Base-by-base conservation (phyloP, 2,329 filamentous ascomycete genomes). In the Pseudopithomyces chartarum region DNA sequence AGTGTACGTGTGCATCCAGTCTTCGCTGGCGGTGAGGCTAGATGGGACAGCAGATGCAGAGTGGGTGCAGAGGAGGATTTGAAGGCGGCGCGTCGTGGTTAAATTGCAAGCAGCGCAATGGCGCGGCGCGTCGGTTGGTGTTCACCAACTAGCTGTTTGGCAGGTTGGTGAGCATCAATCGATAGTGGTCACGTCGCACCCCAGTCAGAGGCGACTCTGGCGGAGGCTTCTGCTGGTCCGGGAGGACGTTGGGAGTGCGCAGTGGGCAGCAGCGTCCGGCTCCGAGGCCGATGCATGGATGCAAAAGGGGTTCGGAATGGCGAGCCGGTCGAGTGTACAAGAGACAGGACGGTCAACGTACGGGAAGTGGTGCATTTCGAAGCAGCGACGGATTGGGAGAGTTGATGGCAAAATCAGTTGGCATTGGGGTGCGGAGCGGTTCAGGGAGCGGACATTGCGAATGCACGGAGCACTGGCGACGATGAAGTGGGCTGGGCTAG, bases 91-190 rank as follows among this genome's bases (percentile, higher is more conserved):
- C 20, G 33, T 8, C 33, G 34, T n/a, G n/a, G 48, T 54, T 54
- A 47, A 53, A 57, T 56, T 46, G 45, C 42, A 38, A 38, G 47
- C 15, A 51, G 26, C 19, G 36, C 26, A n/a, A 7, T 49, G 42
- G 55, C 50, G 20, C 38, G 64, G 60, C 60, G 66, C 61, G 47
- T 53, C 6, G 34, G 39, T 55, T 56, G 56, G 38, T 54, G 51
- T 38, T 22, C 38, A 46, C 51, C 57, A n/a, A n/a, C 55, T 63
- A 60, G 57, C 59, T 61, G 58, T 43, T 40, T n/a, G 51, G 57
- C 22, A 44, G 55, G 46, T 56, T 66, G 64, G 63, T 64, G 55
- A 63, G 60, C n/a, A n/a, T n/a, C n/a, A n/a, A 40, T 40, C 39
- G 46, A 39, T 39, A 39, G 46, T 19, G 38, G 19, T 34, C 54